Evolutionary conservation across 257 asterid species (phyloP), one percentile per base, ranked within the genome.

Genomic region (Penstemon davidsonii): DNA sequence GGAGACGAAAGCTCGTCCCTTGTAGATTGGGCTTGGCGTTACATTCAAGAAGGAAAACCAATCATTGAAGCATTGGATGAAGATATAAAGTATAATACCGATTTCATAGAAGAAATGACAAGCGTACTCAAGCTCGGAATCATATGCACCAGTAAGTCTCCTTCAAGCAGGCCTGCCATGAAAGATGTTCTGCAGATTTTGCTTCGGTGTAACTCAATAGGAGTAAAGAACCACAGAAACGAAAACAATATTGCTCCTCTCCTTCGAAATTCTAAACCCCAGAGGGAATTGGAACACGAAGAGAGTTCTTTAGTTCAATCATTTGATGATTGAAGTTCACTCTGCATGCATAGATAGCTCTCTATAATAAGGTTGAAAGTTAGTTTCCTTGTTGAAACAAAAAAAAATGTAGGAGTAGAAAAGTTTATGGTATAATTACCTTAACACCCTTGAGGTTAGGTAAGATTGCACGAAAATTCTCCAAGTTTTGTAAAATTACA

Each of bases 1-100:
- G 99, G 99, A 13, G 94, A 84, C 36, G 96, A 87, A 75, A 73
- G 62, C 13, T 78, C 88, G 4, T 83, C 95, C 11, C 87, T 93
- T 7, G 94, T 85, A 5, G 94, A 87, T 59, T 93, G 97, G 97
- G 90, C 94, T 0, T 81, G 95, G 95, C 80, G 75, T 0, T 84
- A 78, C 46, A 39, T 82, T 13, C 81, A 75, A 70, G 86, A 87
- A 68, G 90, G 85, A 7, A 73, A 73, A 18, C 70, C 86, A 0
- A 58, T 85, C 61, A 46, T 39, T 1, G 90, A 86, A 19, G 74
- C 72, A 25, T 4, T 92, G 64, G 97, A 86, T 55, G 86, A 79
- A 53, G 95, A 88, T 25, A 76, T 88, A 60, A 90, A 79, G 68
- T 90, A 90, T 47, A 25, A 90, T 47, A 25, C 83, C 1, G 55